Conservation (phyloP, 164 flowering plant genomes). For the Litsea cubeba region DNA sequence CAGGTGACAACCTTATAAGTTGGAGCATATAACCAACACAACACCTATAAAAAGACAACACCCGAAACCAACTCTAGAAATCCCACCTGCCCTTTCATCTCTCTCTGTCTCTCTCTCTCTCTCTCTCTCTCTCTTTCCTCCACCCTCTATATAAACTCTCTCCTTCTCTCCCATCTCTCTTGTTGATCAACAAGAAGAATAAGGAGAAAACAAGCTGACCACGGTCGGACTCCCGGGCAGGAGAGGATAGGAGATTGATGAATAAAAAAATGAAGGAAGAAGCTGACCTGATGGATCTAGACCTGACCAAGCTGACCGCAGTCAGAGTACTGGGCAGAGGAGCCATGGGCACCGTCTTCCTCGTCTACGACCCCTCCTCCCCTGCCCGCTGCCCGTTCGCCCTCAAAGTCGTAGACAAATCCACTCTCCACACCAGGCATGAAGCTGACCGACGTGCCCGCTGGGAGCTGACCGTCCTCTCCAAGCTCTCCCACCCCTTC, state of each 20-base stretch:
- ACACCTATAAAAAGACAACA: neutral
- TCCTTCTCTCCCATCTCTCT: slow-evolving; percentile 4
- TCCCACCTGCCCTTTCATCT: no score
- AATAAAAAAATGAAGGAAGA: no score
- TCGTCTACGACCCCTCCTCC: slow-evolving; percentile 34
- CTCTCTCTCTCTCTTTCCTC: no score
- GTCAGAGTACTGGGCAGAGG: slow-evolving; percentile 73
- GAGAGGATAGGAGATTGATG: no score
- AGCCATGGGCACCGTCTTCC: slow-evolving; percentile 89
- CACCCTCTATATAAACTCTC: slow-evolving; percentile 1
- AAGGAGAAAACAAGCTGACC: neutral
- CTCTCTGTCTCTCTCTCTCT: neutral
- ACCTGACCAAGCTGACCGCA: slow-evolving; percentile 46
- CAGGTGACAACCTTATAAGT: no score
- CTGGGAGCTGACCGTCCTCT: slow-evolving; percentile 67
- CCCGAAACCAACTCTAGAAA: neutral
- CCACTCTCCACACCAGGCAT: slow-evolving; percentile 32
- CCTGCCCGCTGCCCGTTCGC: slow-evolving; percentile 46
- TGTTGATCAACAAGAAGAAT: slow-evolving; percentile 10
- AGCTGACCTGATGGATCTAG: slow-evolving; percentile 19
- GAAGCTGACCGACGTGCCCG: slow-evolving; percentile 85
- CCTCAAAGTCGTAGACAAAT: slow-evolving; percentile 72
- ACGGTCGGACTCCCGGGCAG: no score
- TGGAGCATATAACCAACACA: no score
- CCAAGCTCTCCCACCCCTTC: slow-evolving; percentile 55